Base-by-base conservation (phyloP, 1,284 basidiomycete genomes). In the Irpex sp. region DNA sequence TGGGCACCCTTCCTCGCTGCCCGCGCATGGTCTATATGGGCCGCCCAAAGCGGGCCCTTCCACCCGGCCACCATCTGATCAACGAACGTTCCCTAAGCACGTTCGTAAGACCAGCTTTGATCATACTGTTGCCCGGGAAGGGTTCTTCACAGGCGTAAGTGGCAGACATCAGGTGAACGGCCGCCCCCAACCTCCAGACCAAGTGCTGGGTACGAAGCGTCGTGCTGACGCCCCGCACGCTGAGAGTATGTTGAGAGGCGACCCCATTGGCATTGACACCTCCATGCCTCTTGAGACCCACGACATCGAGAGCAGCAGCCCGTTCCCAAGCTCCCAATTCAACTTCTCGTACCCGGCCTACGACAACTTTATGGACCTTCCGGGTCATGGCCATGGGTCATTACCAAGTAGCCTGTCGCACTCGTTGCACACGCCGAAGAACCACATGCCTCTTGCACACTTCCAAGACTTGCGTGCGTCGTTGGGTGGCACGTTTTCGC, bases 61-160 rank as follows among this genome's bases (percentile, higher is more conserved):
- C 66, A 75, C 70, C 61, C 67, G 77, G 31, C 69, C 77, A 61
- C 74, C 77, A 65, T 76, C 58, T 51, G 50, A 83, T 69, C 80
- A 77, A 68, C 81, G 82, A 66, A 79, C 84, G 5, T 94, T 93
- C 75, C 88, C 93, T 58, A 85, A 88, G 64, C 88, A 91, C 71
- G 91, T 95, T 62, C 86, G 94, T 66, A 95, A 96, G 81, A 94
- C 94, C 53, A 94, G 92, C 75, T 95, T 95, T 72, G 94, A 96
- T 76, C 94, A 95, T 75, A 94, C 93, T 0, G 87, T 95, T 35
- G 81, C 83, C 46, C 84, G 84, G 68, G 85, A 90, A 66, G 85
- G 84, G 51, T 82, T 88, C 61, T 77, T 87, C 65, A 72, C 79
- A 39, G 83, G 81, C 58, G 74, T 85, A 61, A 81, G 80, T 68